Base-by-base conservation (phyloP, 2,329 filamentous ascomycete species). In the Dactylellina drechsleri region DNA sequence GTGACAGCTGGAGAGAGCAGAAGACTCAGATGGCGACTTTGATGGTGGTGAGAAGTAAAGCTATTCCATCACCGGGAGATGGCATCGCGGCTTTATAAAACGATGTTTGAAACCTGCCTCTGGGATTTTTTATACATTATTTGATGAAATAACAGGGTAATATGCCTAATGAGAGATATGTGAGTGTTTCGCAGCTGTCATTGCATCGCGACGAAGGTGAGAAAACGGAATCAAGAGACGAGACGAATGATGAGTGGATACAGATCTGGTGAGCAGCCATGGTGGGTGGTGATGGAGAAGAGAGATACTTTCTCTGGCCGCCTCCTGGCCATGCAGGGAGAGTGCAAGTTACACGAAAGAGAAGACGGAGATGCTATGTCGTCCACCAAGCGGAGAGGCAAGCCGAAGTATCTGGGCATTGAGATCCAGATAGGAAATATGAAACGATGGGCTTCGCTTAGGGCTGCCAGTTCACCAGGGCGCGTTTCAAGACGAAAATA, bases 251-350 rank as follows among this genome's bases (percentile, higher is more conserved):
- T 50, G 50, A 23, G 66, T 70, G 66, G 66, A 62, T 61, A 61
- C 58, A 13, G 40, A 41, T 18, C 16, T 50, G 57, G 18, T 70
- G 57, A 62, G 41, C 20, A 57, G 58, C 61, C 66, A 70, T 62
- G 57, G 18, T 62, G 57, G 57, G 41, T n/a, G 49, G 58, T 70
- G 57, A 62, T 62, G 57, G 57, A 54, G 49, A 50, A 28, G 23
- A 23, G 20, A 26, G 40, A 70, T 57, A 5, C 49, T 36, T 13
- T 31, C 16, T 53, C 47, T 50, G 31, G 26, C 12, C 41, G 49
- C 66, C 56, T 70, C 66, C 66, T 70, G 49, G 50, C 50, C 66
- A 70, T 70, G 66, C 66, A 70, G 66, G 66, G 66, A 70, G 66
- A 70, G 58, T 40, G 43, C 54, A 57, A 68, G 66, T 50, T 56